A percentile compares a stretch with the other conserved stretches of the same genome.
Conservation (phyloP, 306 rosid species). For the Lagenaria siceraria region DNA sequence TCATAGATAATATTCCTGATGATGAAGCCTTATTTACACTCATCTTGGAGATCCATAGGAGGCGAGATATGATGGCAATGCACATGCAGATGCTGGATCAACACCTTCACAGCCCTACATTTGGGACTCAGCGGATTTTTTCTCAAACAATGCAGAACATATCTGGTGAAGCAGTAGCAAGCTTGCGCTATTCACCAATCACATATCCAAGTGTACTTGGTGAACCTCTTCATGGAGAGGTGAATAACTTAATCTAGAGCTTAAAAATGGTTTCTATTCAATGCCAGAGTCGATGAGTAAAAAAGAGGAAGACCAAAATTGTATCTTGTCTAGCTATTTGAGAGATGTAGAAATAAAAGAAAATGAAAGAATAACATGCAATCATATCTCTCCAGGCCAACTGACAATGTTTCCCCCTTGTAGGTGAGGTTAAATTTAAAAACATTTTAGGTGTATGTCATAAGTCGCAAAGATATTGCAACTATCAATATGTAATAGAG, state of each 20-base stretch:
- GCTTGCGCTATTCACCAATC: constrained; percentile 75
- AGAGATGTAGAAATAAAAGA: background rate
- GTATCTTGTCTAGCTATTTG: background rate
- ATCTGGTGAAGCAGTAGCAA: constrained; percentile 48
- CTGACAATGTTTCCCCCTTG: background rate
- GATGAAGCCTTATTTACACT: constrained; percentile 89
- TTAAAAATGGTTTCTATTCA: background rate
- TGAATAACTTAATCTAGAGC: constrained; percentile 25
- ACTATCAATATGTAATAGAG: background rate
- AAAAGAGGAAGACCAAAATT: background rate
- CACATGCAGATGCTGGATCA: constrained; percentile 99
- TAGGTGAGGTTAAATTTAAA: background rate
- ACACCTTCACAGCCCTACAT: constrained; percentile 96
- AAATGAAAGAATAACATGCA: background rate
- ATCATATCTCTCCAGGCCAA: background rate
- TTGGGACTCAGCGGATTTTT: constrained; percentile 77
- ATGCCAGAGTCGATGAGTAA: background rate
- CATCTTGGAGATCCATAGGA: constrained; percentile 88
- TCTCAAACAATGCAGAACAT: constrained; percentile 48
- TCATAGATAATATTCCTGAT: constrained; percentile 85
- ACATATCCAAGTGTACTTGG: constrained; percentile 95
- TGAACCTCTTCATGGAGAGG: constrained; percentile 98
- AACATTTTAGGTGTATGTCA: background rate
- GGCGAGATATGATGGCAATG: constrained; percentile 98
- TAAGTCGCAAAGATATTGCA: background rate